Conservation (phyloP, 108 stramenopile genomes). For the Fragilaria radians region DNA sequence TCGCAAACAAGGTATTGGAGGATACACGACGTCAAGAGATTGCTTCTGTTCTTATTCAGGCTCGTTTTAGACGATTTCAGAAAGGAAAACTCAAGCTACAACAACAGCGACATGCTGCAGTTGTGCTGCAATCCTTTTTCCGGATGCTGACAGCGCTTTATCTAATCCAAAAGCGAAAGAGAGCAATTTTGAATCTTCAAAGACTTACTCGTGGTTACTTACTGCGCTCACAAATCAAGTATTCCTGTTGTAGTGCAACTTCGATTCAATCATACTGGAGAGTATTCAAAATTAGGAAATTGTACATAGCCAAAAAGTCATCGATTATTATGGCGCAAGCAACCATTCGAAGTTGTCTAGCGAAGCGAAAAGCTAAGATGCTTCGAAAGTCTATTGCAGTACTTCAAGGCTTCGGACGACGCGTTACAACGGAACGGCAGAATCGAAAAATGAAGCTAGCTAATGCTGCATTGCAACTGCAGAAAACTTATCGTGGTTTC, state of each 20-base stretch:
- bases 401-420: conserved; percentile 7
- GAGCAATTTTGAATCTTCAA: background rate
- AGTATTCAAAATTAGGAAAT: background rate
- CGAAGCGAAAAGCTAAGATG: conserved; percentile 2
- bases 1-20: too few species aligned
- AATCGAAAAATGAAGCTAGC: too few species aligned
- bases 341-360: conserved; percentile 23
- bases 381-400: background rate
- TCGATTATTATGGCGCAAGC: conserved; percentile 33
- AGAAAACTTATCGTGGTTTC: too few species aligned
- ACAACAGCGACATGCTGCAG: background rate
- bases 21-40: too few species aligned
- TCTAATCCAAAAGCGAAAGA: background rate
- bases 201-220: background rate
- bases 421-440: too few species aligned
- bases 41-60: too few species aligned
- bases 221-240: background rate
- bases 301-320: background rate
- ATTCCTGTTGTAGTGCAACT: background rate
- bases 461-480: too few species aligned
- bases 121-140: background rate
- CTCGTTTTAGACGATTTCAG: too few species aligned
- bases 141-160: background rate
- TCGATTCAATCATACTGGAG: background rate
- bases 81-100: too few species aligned